A percentile compares a stretch with the other conserved stretches of the same genome.
Conservation (phyloP, 768 basidiomycete species). For the Daedalea quercina region DNA sequence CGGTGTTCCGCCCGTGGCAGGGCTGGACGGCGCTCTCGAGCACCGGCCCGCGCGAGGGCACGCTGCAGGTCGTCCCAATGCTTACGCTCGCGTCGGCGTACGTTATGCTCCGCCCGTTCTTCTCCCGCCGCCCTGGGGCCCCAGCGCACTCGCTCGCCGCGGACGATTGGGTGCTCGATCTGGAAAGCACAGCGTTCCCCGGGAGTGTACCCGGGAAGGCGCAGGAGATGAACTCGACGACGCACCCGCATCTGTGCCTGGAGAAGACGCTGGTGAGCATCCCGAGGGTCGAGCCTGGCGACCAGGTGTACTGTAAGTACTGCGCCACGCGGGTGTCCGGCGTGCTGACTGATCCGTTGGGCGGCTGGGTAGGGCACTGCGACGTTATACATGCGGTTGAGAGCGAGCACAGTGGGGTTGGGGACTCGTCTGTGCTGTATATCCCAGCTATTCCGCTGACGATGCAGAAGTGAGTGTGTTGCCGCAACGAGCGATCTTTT, state of each 20-base stretch:
- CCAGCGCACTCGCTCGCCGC: slow-evolving; percentile 16
- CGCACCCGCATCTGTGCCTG: slow-evolving; percentile 64
- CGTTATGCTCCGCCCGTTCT: slow-evolving; percentile 72
- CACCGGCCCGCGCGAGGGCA: slow-evolving; percentile 63
- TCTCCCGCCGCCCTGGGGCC: slow-evolving; percentile 38
- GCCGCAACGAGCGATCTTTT: background rate
- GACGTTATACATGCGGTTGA: slow-evolving; percentile 44
- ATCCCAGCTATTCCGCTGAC: slow-evolving; percentile 69
- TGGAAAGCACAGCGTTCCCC: slow-evolving; percentile 20
- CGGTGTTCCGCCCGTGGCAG: slow-evolving; percentile 47
- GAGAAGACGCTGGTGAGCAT: slow-evolving; percentile 57
- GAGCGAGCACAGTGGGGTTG: slow-evolving; percentile 42
- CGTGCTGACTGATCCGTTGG: too few relatives aligned
- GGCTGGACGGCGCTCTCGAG: slow-evolving; percentile 43
- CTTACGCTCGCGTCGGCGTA: slow-evolving; percentile 63
- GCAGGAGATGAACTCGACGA: slow-evolving; percentile 40
- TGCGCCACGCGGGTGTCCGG: background rate
- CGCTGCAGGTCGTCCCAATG: slow-evolving; percentile 60
- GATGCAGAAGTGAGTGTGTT: slow-evolving; percentile 30
- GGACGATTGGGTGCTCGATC: slow-evolving; percentile 21
- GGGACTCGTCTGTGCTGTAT: slow-evolving; percentile 68
- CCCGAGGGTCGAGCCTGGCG: slow-evolving; percentile 66
- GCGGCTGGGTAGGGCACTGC: slow-evolving; percentile 18
- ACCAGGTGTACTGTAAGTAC: slow-evolving; percentile 58
- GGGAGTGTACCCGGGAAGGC: slow-evolving; percentile 20